Conservation (phyloP, 352 stramenopile species). For the Phytopythium cucurbitacearum region DNA sequence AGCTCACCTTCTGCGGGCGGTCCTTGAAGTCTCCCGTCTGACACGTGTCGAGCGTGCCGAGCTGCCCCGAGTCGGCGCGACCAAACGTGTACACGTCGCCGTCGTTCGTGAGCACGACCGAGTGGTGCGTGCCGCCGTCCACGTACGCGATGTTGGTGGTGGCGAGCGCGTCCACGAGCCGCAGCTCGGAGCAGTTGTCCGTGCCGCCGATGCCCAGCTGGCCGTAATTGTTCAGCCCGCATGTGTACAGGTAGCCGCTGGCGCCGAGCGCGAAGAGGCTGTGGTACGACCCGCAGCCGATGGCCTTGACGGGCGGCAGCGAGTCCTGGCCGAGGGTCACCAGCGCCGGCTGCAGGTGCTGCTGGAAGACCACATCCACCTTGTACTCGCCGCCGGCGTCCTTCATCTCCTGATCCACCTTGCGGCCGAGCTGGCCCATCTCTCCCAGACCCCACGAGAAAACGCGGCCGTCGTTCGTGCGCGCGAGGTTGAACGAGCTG, state of each 20-base stretch:
- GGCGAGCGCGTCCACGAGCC: conserved; percentile 73
- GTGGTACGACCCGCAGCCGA: conserved; percentile 90
- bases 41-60: conserved; percentile 81
- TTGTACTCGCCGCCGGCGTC: conserved; percentile 67
- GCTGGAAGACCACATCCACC: conserved; percentile 61
- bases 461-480: conserved; percentile 82
- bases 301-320: conserved; percentile 63
- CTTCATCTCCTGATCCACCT: conserved; percentile 61
- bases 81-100: conserved; percentile 92
- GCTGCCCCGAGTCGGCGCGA: conserved; percentile 91
- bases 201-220: conserved; percentile 93
- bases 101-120: conserved; percentile 85
- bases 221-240: conserved; percentile 96
- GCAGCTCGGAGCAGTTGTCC: conserved; percentile 57
- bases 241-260: conserved; percentile 87
- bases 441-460: conserved; percentile 92
- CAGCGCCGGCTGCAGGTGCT: conserved; percentile 75
- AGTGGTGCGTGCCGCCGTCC: conserved; percentile 91
- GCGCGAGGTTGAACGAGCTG: conserved; percentile 78
- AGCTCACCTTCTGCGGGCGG: conserved; percentile 65
- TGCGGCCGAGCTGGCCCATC: conserved; percentile 81
- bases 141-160: conserved; percentile 66
- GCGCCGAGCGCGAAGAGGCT: conserved; percentile 58
- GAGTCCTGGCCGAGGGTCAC: conserved; percentile 54
- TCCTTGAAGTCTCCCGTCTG: conserved; percentile 78